Evolutionary conservation across 2,329 filamentous ascomycete genomes (phyloP).

Genomic region (Aspergillus alliaceus): DNA sequence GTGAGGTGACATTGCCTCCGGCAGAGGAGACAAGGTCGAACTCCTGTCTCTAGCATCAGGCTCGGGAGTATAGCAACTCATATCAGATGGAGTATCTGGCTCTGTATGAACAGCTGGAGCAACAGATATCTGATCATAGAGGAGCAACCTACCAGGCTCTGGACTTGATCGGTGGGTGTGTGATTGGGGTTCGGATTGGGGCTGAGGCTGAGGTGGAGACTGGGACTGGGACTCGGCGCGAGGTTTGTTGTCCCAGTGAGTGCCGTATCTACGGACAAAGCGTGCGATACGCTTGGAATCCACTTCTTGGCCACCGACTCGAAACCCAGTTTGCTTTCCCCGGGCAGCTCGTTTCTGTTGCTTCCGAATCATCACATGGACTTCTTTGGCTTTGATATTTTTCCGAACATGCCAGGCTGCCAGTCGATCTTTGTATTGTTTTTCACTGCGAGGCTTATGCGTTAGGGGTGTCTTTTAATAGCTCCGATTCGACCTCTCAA

Average conservation of each 20-base stretch:
- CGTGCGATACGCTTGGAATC: constrained; percentile 36
- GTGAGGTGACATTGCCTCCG: constrained; percentile 27
- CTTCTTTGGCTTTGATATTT: constrained; percentile 40
- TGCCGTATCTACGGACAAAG: constrained; percentile 33
- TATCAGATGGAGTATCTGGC: constrained; percentile 37
- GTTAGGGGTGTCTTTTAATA: constrained; percentile 13
- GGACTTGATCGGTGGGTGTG: constrained; percentile 21
- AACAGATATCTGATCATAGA: neutral
- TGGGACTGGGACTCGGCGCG: constrained; percentile 6
- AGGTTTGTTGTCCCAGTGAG: constrained; percentile 25
- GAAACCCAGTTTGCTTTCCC: constrained; percentile 39
- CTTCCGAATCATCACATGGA: constrained; percentile 39
- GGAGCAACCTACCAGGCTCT: constrained; percentile 30
- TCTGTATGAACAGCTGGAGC: neutral
- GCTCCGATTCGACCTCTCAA: constrained; percentile 6
- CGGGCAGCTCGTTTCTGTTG: constrained; percentile 38
- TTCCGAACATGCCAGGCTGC: constrained; percentile 39
- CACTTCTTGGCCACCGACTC: constrained; percentile 34
- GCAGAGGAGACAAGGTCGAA: constrained; percentile 28
- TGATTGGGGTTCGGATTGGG: constrained; percentile 8
- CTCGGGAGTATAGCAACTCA: constrained; percentile 39
- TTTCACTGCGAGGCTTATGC: constrained; percentile 29
- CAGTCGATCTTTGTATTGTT: constrained; percentile 41
- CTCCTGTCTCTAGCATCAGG: constrained; percentile 27
- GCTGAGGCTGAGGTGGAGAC: constrained; percentile 4